These are phyloP conservation scores for Cryphonectria japonica DNA, from an alignment of 2,329 filamentous ascomycete genomes.

Conservation along the genomic window DNA sequence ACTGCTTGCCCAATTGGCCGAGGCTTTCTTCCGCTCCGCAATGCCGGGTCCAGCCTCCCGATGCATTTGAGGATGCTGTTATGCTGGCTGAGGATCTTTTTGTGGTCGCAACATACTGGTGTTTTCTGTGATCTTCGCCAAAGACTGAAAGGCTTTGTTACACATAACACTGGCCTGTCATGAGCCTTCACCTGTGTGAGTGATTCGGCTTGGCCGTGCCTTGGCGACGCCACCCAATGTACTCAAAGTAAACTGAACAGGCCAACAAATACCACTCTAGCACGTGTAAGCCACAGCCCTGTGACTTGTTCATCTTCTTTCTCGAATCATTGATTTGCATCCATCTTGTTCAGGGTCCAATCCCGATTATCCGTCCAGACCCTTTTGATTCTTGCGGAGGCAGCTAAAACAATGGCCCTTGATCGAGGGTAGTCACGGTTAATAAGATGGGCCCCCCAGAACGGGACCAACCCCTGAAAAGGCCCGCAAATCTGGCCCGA, in stretches of 20 bases:
- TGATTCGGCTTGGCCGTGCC: neutral
- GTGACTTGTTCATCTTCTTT: neutral
- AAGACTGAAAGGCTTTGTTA: too few species aligned
- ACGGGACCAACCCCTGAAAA: conserved; percentile 6
- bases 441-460: neutral
- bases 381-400: neutral
- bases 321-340: neutral
- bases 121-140: too few species aligned
- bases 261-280: neutral
- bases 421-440: neutral
- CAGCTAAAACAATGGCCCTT: neutral
- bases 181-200: neutral
- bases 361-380: neutral
- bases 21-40: neutral
- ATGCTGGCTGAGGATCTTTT: too few species aligned
- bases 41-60: neutral
- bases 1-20: too few species aligned
- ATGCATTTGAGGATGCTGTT: neutral
- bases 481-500: conserved; percentile 1
- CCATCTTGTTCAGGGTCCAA: neutral
- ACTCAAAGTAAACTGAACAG: neutral
- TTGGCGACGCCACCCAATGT: neutral
- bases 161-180: neutral
- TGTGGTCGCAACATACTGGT: too few species aligned
- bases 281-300: neutral